Conservation (phyloP, 2,329 filamentous ascomycete species). For the Fusarium sp. region DNA sequence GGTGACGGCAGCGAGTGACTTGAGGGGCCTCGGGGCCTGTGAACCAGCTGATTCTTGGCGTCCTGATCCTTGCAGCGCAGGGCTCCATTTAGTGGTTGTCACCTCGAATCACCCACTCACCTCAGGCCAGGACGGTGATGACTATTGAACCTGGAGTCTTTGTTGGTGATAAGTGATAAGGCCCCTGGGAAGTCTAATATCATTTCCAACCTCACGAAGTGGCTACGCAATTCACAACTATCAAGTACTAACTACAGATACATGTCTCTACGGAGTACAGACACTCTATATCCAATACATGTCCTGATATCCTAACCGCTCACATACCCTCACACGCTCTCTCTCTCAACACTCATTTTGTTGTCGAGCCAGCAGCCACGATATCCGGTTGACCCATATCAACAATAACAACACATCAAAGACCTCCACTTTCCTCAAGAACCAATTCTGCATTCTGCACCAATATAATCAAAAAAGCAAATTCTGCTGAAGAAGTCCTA, state of each 20-base stretch:
- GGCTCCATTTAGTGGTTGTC: slow-evolving; percentile 42
- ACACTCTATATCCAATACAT: background rate
- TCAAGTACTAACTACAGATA: background rate
- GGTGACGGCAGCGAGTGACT: slow-evolving; percentile 3
- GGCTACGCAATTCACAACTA: background rate
- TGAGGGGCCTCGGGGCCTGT: slow-evolving; percentile 1
- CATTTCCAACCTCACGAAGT: background rate
- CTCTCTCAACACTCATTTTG: slow-evolving; percentile 1
- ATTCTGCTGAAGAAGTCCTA: slow-evolving; percentile 22
- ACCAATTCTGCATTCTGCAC: slow-evolving; percentile 12
- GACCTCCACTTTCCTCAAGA: slow-evolving; percentile 16
- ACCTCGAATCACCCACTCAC: slow-evolving; percentile 40
- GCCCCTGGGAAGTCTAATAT: background rate
- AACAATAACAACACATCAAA: slow-evolving; percentile 30
- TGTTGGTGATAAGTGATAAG: slow-evolving; percentile 29
- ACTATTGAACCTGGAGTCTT: slow-evolving; percentile 27
- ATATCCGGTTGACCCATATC: slow-evolving; percentile 29
- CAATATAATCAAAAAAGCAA: slow-evolving; percentile 32
- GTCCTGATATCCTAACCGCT: background rate
- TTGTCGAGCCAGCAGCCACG: slow-evolving; percentile 41
- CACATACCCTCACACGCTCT: background rate
- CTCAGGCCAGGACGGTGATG: slow-evolving; percentile 44
- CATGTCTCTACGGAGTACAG: background rate
- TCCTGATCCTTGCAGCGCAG: slow-evolving; percentile 27
- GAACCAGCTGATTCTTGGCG: slow-evolving; percentile 30